Base-by-base conservation (phyloP, 1,284 basidiomycete species). In the Volvariella surrecta region DNA sequence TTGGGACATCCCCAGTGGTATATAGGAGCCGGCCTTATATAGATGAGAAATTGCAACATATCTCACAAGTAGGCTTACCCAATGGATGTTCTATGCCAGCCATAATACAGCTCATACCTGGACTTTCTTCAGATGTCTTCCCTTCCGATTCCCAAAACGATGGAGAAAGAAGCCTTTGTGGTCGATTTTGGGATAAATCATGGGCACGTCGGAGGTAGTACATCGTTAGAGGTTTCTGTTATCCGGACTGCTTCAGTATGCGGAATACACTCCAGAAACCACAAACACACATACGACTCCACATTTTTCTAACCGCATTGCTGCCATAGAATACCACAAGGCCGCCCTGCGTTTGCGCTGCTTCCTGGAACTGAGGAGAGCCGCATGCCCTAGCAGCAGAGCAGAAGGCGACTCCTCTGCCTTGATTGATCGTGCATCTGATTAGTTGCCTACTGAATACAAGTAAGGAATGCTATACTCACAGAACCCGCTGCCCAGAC, bases 401-500 rank as follows among this genome's bases (percentile, higher is more conserved):
- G 83, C 84, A 13, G 79, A 71, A n/a, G 84, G 78, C 24, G 79
- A 73, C 66, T 89, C 86, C 65, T 89, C 87, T 62, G 77, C 75
- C 82, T 89, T 71, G 43, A 65, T 16, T 17, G 4, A 22, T 37
- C 31, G 35, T 54, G 40, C 48, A 45, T 45, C 32, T 40, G 31
- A 11, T 49, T 31, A 53, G 15, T 42, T 18, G 17, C 20, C 39
- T 16, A 41, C 39, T 35, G 22, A 19, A 39, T 19, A 15, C n/a
- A 40, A 7, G 8, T 30, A 42, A n/a, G 24, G 39, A 15, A 45
- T 46, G 32, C 40, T 3, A 68, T 28, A 28, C 79, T 48, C 64
- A 89, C 87, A 61, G 77, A 76, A 50, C 79, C 80, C 21, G 86
- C 84, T 35, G 86, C 86, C 75, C 76, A 85, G 9, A 86, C 81